phyloP scores from a whole-genome alignment of 2,329 filamentous ascomycete species.

The Penicillium sp. region DNA sequence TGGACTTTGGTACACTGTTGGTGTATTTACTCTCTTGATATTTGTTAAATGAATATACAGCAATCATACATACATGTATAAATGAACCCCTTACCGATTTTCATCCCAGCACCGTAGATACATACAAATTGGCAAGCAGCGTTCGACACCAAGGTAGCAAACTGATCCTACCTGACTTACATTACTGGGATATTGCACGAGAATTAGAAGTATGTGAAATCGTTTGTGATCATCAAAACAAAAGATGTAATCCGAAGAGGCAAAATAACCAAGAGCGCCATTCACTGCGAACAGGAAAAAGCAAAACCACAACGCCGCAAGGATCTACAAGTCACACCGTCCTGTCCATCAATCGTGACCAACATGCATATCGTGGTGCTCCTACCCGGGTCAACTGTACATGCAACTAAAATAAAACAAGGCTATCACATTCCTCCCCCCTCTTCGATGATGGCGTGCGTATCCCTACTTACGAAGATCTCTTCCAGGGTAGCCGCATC shows the following conservation, averaged over 20 bases:
- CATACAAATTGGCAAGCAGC: not conserved
- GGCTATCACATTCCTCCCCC: conserved; percentile 21
- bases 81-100: not conserved
- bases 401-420: conserved; percentile 7
- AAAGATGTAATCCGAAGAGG: not conserved
- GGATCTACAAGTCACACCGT: conserved; percentile 11
- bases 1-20: conserved; percentile 5
- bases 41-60: conserved; percentile 8
- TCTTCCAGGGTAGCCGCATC: conserved; percentile 35
- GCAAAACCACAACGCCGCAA: conserved; percentile 15
- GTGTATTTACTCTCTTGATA: conserved; percentile 6
- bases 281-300: conserved; percentile 15
- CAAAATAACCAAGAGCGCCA: conserved; percentile 9
- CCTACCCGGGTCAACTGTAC: conserved; percentile 15
- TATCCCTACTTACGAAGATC: conserved; percentile 37
- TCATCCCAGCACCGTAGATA: not conserved
- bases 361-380: conserved; percentile 8
- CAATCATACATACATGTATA: not conserved
- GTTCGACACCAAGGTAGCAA: not conserved
- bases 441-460: conserved; percentile 34
- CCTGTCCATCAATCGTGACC: conserved; percentile 18
- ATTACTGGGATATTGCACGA: not conserved
- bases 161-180: not conserved
- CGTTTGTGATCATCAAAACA: conserved; percentile 1
- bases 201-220: not conserved